Evolutionary conservation across 2,329 filamentous ascomycete genomes (phyloP).

Genomic region (Penicillium sp.): DNA sequence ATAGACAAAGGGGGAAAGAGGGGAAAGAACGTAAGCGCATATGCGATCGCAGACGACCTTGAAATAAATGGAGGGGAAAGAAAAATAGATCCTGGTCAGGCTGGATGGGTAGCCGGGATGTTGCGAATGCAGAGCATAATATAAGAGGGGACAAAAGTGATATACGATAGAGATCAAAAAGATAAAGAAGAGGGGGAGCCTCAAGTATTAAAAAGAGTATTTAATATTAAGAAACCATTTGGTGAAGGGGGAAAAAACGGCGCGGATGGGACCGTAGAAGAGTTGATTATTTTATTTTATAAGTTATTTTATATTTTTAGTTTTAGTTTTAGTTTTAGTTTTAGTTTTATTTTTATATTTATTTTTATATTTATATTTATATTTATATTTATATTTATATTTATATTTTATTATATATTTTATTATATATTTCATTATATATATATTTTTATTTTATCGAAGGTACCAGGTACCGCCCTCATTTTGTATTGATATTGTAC

Average conservation of each 20-base stretch:
- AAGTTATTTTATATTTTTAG: neutral
- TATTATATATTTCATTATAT: neutral
- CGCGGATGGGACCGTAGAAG: constrained; percentile 19
- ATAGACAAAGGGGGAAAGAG: constrained; percentile 3
- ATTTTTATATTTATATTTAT: neutral
- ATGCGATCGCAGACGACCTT: constrained; percentile 1
- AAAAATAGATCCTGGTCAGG: constrained; percentile 20
- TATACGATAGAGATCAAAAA: constrained; percentile 7
- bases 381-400: neutral
- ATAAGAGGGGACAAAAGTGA: constrained; percentile 6
- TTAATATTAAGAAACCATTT: neutral
- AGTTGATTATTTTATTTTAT: neutral
- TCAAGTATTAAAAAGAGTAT: constrained; percentile 12
- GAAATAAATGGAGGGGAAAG: constrained; percentile 6
- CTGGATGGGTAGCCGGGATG: constrained; percentile 20
- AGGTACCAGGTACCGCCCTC: constrained; percentile 5
- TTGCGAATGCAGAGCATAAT: constrained; percentile 21
- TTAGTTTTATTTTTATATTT: neutral
- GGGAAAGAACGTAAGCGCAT: constrained; percentile 15
- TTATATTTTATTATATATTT: neutral
- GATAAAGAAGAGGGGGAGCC: constrained; percentile 11
- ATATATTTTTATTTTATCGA: constrained; percentile 7
- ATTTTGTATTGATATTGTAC: neutral
- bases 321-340: neutral
- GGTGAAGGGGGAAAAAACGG: constrained; percentile 20